A percentile compares a stretch with the other conserved stretches of the same genome.
These are phyloP conservation scores for Myrica gale DNA, from an alignment of 306 rosid genomes.

Conservation along the genomic window DNA sequence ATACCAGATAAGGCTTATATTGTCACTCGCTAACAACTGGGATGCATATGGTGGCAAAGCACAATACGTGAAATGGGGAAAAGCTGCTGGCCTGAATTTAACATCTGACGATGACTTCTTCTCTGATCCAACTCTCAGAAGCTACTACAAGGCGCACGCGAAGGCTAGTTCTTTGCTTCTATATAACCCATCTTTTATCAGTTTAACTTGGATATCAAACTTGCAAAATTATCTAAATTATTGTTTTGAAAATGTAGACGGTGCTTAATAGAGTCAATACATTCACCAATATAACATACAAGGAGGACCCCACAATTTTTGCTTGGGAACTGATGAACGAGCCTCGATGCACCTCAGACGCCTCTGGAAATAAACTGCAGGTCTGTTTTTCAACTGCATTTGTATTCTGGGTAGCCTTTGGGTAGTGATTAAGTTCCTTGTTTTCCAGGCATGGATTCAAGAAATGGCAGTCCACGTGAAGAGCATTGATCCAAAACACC, in stretches of 20 bases:
- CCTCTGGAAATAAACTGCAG: conserved; percentile 77
- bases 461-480: conserved; percentile 88
- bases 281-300: conserved; percentile 74
- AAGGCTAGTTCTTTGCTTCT: conserved; percentile 50
- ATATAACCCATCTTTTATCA: conserved; percentile 1
- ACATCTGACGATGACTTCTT: conserved; percentile 87
- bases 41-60: conserved; percentile 93
- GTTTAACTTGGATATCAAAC: conserved; percentile 5
- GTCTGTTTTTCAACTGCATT: conserved; percentile 33
- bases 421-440: conserved; percentile 6
- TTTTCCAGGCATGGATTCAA: conserved; percentile 76
- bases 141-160: conserved; percentile 81
- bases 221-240: background rate
- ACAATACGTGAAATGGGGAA: conserved; percentile 95
- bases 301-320: conserved; percentile 86
- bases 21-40: conserved; percentile 89
- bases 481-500: conserved; percentile 84
- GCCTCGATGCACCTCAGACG: conserved; percentile 84
- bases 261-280: conserved; percentile 85
- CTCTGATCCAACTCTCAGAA: conserved; percentile 71
- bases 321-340: conserved; percentile 98
- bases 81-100: conserved; percentile 76
- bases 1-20: conserved; percentile 74
- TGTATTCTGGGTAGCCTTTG: background rate
- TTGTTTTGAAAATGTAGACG: conserved; percentile 43